phyloP scores from a whole-genome alignment of 306 rosid genomes.

The Cucumis cinereus region DNA sequence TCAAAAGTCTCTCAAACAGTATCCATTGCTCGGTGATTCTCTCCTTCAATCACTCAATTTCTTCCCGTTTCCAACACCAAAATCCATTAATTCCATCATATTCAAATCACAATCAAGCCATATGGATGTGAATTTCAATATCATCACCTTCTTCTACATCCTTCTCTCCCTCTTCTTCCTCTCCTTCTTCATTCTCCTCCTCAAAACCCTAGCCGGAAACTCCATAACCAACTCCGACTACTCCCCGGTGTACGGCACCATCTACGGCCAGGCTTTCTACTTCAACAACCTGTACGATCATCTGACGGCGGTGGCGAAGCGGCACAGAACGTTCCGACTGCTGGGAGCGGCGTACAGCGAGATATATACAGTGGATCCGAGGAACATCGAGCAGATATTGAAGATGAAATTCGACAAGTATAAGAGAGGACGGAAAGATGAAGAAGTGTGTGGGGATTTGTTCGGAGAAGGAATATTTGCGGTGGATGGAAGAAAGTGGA shows the following conservation, averaged over 20 bases:
- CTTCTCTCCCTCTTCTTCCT: slow-evolving; percentile 14
- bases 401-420: slow-evolving; percentile 34
- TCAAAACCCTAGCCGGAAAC: slow-evolving; percentile 29
- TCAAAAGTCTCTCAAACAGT: too few species aligned
- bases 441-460: slow-evolving; percentile 26
- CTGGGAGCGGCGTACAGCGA: slow-evolving; percentile 26
- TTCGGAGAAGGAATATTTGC: slow-evolving; percentile 56
- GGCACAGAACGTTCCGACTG: slow-evolving; percentile 30
- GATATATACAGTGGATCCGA: slow-evolving; percentile 30
- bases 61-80: background rate
- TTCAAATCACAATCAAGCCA: background rate
- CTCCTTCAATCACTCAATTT: background rate
- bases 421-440: slow-evolving; percentile 32
- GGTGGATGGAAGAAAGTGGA: slow-evolving; percentile 66
- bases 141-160: slow-evolving; percentile 26
- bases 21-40: background rate
- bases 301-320: slow-evolving; percentile 26
- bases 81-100: background rate
- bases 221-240: slow-evolving; percentile 34
- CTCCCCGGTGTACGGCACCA: slow-evolving; percentile 54
- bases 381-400: slow-evolving; percentile 44
- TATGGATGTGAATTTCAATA: slow-evolving; percentile 13
- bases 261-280: slow-evolving; percentile 30
- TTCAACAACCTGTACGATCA: slow-evolving; percentile 33
- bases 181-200: slow-evolving; percentile 15